phyloP scores from a whole-genome alignment of 1,284 basidiomycete genomes.

The Apiotrichum laibachii region DNA sequence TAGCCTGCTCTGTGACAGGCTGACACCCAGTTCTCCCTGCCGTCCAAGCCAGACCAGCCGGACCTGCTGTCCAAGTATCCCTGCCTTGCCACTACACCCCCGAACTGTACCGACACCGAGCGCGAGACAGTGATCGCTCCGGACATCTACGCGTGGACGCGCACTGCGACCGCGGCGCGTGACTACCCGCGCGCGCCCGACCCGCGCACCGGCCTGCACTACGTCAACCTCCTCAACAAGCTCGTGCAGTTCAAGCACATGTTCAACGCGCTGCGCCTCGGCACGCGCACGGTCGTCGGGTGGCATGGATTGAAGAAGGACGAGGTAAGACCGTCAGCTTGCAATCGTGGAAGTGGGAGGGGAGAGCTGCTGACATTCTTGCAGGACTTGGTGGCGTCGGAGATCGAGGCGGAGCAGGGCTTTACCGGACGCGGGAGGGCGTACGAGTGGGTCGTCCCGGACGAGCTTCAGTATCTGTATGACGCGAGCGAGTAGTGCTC shows the following conservation, averaged over 20 bases:
- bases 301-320: slow-evolving; percentile 11
- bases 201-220: slow-evolving; percentile 22
- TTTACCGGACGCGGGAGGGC: neutral
- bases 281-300: neutral
- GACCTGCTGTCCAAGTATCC: slow-evolving; percentile 14
- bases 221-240: slow-evolving; percentile 7
- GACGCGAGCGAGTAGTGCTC: neutral
- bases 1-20: neutral
- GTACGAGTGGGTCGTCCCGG: neutral
- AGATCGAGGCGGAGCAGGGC: neutral
- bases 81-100: slow-evolving; percentile 12
- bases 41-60: neutral
- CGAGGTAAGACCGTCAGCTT: slow-evolving; percentile 1
- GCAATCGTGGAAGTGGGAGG: too few relatives aligned
- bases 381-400: neutral
- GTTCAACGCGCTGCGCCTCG: neutral
- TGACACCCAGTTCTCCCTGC: slow-evolving; percentile 1
- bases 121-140: slow-evolving; percentile 4
- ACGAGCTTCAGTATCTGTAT: neutral
- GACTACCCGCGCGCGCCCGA: slow-evolving; percentile 18
- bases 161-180: neutral
- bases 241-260: neutral
- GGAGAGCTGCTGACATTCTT: too few relatives aligned
- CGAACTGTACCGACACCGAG: neutral
- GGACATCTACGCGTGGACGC: slow-evolving; percentile 8